A percentile compares a stretch with the other conserved stretches of the same genome.
phyloP scores from a whole-genome alignment of 257 asterid genomes.

The Sherardia arvensis region DNA sequence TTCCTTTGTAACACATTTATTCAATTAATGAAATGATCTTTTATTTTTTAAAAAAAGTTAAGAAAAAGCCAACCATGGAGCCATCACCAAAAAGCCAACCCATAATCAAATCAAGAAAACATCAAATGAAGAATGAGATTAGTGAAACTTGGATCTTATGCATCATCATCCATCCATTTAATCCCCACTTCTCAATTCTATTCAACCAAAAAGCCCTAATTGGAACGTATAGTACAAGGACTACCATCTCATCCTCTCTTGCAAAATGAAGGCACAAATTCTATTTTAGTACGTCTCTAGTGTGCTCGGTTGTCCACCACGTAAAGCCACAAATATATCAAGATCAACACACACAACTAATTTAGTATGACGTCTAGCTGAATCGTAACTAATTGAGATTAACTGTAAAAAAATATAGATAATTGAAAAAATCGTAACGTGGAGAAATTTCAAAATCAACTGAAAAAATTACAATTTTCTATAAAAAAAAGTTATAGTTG shows the following conservation, averaged over 20 bases:
- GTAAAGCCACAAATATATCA: slow-evolving; percentile 27
- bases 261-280: not conserved
- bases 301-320: slow-evolving; percentile 42
- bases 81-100: not conserved
- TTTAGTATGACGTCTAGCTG: not conserved
- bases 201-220: not conserved
- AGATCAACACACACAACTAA: slow-evolving; percentile 16
- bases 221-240: not conserved
- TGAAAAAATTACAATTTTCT: no score
- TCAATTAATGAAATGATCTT: no score
- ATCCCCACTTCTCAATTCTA: not conserved
- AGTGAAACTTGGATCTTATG: not conserved
- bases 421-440: no score
- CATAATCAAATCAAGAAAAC: not conserved
- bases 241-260: not conserved
- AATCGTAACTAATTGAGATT: no score
- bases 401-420: no score
- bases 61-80: not conserved
- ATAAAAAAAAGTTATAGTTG: no score
- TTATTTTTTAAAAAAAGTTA: no score
- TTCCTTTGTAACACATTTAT: no score
- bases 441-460: no score
- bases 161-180: not conserved
- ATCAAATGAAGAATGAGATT: not conserved
- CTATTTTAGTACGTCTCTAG: not conserved